Conservation (phyloP, 2,329 filamentous ascomycete genomes). For the Mycogone perniciosa region DNA sequence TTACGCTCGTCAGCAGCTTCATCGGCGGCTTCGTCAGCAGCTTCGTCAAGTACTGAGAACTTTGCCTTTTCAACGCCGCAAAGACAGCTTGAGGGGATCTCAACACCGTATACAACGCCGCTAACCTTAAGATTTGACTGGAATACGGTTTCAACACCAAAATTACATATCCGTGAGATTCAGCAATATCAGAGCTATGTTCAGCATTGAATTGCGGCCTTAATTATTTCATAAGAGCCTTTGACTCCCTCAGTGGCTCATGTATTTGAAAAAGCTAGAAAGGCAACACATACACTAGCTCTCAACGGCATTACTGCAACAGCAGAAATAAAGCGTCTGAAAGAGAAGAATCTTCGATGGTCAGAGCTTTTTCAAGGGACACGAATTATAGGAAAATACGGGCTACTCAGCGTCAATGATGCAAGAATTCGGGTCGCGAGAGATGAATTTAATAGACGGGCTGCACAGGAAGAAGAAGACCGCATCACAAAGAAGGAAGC, state of each 20-base stretch:
- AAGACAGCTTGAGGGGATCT: background rate
- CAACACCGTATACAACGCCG: background rate
- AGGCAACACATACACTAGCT: background rate
- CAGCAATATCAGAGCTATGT: background rate
- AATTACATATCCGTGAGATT: background rate
- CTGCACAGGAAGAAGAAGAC: background rate
- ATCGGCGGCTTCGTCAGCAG: background rate
- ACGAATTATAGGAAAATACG: conserved; percentile 1
- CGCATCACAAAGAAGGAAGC: too few relatives aligned
- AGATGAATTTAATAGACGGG: background rate
- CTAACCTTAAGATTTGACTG: background rate
- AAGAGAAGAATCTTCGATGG: background rate
- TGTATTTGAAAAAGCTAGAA: background rate
- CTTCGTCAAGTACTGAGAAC: background rate
- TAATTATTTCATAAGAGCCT: background rate
- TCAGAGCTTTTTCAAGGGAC: background rate
- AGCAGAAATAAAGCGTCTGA: background rate
- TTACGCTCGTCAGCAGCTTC: background rate
- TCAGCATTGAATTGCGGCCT: background rate
- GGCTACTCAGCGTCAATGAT: background rate
- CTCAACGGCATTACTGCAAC: background rate
- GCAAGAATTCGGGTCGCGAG: background rate
- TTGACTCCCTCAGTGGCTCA: background rate
- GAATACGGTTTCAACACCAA: background rate
- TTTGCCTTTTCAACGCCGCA: background rate